Percentiles rank a stretch among this genome's conserved stretches.
Evolutionary conservation across 768 basidiomycete genomes (phyloP).

Genomic region (Pleurotus giganteus): DNA sequence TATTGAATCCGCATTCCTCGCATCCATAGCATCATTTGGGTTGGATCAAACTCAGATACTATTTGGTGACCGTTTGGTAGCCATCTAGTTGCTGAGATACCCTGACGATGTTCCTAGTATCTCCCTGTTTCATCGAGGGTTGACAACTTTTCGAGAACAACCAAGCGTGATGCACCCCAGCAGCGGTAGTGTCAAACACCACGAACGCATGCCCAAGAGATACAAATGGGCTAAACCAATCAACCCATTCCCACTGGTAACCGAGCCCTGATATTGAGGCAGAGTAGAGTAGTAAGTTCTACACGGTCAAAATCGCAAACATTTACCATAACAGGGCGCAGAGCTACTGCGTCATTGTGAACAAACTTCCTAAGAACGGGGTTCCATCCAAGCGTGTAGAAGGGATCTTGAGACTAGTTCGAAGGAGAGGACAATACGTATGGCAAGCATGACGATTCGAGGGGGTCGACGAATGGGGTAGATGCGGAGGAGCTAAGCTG

Average conservation of each 20-base stretch:
- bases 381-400: constrained; percentile 28
- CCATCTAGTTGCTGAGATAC: constrained; percentile 33
- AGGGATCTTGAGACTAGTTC: constrained; percentile 22
- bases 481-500: no score
- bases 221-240: constrained; percentile 27
- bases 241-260: constrained; percentile 25
- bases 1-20: no score
- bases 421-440: background rate
- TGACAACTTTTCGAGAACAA: background rate
- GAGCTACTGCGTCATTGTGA: constrained; percentile 15
- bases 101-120: constrained; percentile 22
- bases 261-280: constrained; percentile 25
- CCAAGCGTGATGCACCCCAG: constrained; percentile 33
- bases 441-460: background rate
- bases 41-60: constrained; percentile 25
- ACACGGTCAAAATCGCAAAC: constrained; percentile 13
- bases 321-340: constrained; percentile 27
- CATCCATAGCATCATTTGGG: constrained; percentile 30
- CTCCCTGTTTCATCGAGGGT: constrained; percentile 23
- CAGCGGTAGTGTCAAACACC: constrained; percentile 36
- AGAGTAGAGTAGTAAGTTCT: background rate
- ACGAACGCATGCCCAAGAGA: constrained; percentile 26
- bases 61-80: constrained; percentile 33
- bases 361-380: constrained; percentile 32
- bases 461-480: no score